Percentiles rank a stretch among this genome's conserved stretches.
Conservation (phyloP, 441 rosid genomes). For the Brassica hybrid region DNA sequence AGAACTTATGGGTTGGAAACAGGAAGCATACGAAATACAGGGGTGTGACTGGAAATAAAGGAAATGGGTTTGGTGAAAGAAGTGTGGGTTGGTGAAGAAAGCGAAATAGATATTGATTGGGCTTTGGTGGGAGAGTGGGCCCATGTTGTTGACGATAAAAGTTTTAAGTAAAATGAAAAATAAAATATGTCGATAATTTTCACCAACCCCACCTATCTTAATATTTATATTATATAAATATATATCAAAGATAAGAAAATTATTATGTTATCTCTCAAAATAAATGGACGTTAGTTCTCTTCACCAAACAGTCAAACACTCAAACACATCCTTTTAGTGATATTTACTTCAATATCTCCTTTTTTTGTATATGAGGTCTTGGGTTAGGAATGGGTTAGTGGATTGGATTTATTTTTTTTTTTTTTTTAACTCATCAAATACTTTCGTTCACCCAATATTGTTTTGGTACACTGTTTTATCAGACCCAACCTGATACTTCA, state of each 20-base stretch:
- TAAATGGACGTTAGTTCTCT: slow-evolving; percentile 15
- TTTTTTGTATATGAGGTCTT: not conserved
- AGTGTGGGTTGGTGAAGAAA: slow-evolving; percentile 46
- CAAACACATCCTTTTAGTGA: not conserved
- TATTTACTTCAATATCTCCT: not conserved
- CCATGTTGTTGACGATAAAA: slow-evolving; percentile 36
- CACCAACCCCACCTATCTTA: slow-evolving; percentile 41
- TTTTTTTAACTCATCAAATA: too few relatives aligned
- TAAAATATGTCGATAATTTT: slow-evolving; percentile 1
- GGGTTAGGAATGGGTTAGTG: not conserved
- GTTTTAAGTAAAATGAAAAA: slow-evolving; percentile 8
- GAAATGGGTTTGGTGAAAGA: slow-evolving; percentile 43
- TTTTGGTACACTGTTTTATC: too few relatives aligned
- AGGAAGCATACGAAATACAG: not conserved
- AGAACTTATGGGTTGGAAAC: not conserved
- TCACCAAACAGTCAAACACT: slow-evolving; percentile 34
- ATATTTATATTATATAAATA: not conserved
- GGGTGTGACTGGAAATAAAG: slow-evolving; percentile 14
- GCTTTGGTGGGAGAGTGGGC: slow-evolving; percentile 45
- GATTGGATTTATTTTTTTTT: too few relatives aligned
- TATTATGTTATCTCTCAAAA: slow-evolving; percentile 2
- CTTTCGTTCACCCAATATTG: too few relatives aligned
- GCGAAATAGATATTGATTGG: slow-evolving; percentile 35
- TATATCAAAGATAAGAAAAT: slow-evolving; percentile 1
- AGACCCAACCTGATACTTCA: too few relatives aligned